Percentiles rank a stretch among this genome's conserved stretches.
These are phyloP conservation scores for Saprolegnia parasitica DNA, from an alignment of 352 stramenopile species.

Conservation along the genomic window DNA sequence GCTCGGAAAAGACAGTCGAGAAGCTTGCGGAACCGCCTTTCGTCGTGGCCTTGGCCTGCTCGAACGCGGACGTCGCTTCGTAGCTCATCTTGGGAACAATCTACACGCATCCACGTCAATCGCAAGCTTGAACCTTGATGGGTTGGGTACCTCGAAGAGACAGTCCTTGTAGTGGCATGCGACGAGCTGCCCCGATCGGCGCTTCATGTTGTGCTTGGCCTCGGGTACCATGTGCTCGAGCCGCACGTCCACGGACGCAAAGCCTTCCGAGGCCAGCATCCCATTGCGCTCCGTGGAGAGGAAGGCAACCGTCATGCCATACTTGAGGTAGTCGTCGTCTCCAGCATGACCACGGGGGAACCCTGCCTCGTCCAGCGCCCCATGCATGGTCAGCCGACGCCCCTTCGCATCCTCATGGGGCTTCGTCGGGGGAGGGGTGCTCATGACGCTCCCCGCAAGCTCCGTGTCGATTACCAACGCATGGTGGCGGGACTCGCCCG, in stretches of 20 bases:
- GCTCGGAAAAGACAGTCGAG: conserved; percentile 32
- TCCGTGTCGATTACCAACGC: too few relatives aligned
- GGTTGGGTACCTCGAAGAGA: conserved; percentile 42
- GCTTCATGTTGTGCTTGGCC: conserved; percentile 6
- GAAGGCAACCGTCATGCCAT: conserved; percentile 61
- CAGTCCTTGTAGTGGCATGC: conserved; percentile 37
- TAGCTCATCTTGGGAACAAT: conserved; percentile 72
- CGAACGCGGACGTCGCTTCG: conserved; percentile 48
- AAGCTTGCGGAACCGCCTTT: background rate
- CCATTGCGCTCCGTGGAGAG: conserved; percentile 55
- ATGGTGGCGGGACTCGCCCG: too few relatives aligned
- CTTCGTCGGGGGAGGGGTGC: too few relatives aligned
- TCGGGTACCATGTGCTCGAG: conserved; percentile 49
- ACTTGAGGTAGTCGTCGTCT: conserved; percentile 48
- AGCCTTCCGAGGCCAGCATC: conserved; percentile 52
- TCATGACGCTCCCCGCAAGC: too few relatives aligned
- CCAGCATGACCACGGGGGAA: too few relatives aligned
- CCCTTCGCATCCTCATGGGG: too few relatives aligned
- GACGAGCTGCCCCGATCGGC: background rate
- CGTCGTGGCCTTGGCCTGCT: conserved; percentile 28
- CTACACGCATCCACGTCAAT: conserved; percentile 42
- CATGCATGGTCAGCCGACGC: too few relatives aligned
- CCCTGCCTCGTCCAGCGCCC: too few relatives aligned
- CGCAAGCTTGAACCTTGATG: conserved; percentile 36
- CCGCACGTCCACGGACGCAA: conserved; percentile 49